Base-by-base conservation (phyloP, 352 stramenopile genomes). In the Phytophthora parvispora region DNA sequence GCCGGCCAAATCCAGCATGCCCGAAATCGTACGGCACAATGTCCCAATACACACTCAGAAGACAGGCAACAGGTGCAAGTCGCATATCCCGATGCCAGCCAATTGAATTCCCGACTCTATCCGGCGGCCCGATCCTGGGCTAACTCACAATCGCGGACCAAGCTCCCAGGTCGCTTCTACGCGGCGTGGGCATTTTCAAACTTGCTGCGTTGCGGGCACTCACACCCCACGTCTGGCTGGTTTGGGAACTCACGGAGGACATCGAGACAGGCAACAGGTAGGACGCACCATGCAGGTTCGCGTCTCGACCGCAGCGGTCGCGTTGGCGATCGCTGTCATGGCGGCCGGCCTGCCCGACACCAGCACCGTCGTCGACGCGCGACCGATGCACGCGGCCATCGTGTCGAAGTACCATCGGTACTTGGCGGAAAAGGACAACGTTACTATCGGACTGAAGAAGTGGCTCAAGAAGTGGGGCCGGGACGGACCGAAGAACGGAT, bases 391-490 rank as follows among this genome's bases (percentile, higher is more conserved):
- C 61, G 78, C 72, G 2, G 70, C 52, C 15, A 81, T 89, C 27
- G 70, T 83, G 24, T 50, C 83, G 43, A 84, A 86, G 49, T 86
- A 86, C 56, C 51, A 80, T 32, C 80, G 78, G 2, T 92, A 91
- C 51, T 72, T 92, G 50, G 63, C 76, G 50, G 80, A 86, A 56
- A 73, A 74, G 48, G 68, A 87, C 34, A 63, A 72, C 16, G 60
- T 91, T 18, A 65, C 47, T 2, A 49, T 61, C 9, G 81, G 90
- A 51, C 57, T 89, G 52, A 55, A 82, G 1, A 62, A 74, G n/a
- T 92, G 81, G 81, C 66, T 89, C 31, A 68, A 45, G 52, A 76
- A 77, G 56, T 88, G 66, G 29, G 69, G 70, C 9, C 55, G 60
- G 0, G 47, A 22, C 15, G 76, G 76, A 5, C 34, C 50, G 2